These are phyloP conservation scores for Suillus paluster DNA, from an alignment of 768 basidiomycete genomes.

Conservation along the genomic window DNA sequence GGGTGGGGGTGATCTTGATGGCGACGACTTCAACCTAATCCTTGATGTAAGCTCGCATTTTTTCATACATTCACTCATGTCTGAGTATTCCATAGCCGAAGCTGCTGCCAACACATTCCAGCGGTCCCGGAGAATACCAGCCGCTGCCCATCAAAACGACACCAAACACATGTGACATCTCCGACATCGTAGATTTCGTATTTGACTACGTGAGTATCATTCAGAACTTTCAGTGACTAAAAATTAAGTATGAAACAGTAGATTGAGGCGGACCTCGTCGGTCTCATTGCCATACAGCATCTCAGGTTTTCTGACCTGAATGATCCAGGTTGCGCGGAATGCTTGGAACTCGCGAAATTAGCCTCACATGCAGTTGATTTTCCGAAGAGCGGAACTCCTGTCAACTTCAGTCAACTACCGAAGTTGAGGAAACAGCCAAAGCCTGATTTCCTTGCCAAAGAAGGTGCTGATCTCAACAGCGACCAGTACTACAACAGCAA, in stretches of 20 bases:
- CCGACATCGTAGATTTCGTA: conserved; percentile 52
- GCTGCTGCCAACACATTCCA: conserved; percentile 29
- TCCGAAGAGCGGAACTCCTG: conserved; percentile 48
- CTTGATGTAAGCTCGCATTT: conserved; percentile 38
- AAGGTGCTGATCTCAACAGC: conserved; percentile 34
- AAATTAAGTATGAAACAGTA: conserved; percentile 17
- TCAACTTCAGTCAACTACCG: conserved; percentile 41
- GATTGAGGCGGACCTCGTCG: conserved; percentile 45
- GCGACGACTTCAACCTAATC: conserved; percentile 55
- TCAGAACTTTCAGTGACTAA: background rate
- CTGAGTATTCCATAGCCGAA: conserved; percentile 28
- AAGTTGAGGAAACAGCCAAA: conserved; percentile 23
- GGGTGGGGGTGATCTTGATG: conserved; percentile 60
- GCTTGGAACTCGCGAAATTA: conserved; percentile 46
- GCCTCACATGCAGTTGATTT: conserved; percentile 56
- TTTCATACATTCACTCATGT: conserved; percentile 2
- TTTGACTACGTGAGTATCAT: conserved; percentile 46
- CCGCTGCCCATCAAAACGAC: conserved; percentile 41
- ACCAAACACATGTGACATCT: conserved; percentile 36
- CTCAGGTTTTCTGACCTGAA: conserved; percentile 48
- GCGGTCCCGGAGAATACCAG: conserved; percentile 44
- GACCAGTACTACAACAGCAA: conserved; percentile 42
- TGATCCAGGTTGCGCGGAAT: conserved; percentile 39
- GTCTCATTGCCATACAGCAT: conserved; percentile 46
- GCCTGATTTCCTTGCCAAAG: conserved; percentile 51